phyloP scores from a whole-genome alignment of 306 rosid species.

The Dryas drummondii region DNA sequence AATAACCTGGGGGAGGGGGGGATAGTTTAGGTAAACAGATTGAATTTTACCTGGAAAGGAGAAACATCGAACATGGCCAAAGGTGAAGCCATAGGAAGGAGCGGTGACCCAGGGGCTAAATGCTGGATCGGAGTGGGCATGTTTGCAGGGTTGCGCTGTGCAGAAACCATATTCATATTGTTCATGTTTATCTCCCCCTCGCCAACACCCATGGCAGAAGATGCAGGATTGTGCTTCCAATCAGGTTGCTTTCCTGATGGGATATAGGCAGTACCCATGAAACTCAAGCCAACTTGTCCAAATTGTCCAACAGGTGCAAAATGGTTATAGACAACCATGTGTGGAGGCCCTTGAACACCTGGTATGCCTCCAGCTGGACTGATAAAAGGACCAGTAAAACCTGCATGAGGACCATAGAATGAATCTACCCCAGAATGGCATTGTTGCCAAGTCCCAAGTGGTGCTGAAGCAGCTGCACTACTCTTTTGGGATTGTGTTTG shows the following conservation, averaged over 20 bases:
- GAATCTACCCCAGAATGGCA: slow-evolving; percentile 93
- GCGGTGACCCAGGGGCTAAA: slow-evolving; percentile 97
- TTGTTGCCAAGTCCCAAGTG: slow-evolving; percentile 84
- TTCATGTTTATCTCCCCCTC: slow-evolving; percentile 77
- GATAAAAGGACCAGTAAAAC: slow-evolving; percentile 84
- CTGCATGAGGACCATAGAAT: slow-evolving; percentile 90
- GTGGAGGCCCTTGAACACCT: slow-evolving; percentile 94
- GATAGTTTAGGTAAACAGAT: neutral
- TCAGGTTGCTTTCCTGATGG: slow-evolving; percentile 97
- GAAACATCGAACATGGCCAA: slow-evolving; percentile 91
- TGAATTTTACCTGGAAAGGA: slow-evolving; percentile 76
- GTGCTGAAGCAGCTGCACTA: slow-evolving; percentile 53
- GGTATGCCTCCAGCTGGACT: slow-evolving; percentile 88
- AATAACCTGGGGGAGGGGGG: neutral
- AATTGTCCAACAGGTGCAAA: slow-evolving; percentile 95
- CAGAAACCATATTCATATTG: slow-evolving; percentile 61
- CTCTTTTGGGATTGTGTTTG: slow-evolving; percentile 70
- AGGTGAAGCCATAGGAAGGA: slow-evolving; percentile 87
- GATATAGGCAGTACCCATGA: slow-evolving; percentile 94
- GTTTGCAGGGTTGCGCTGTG: slow-evolving; percentile 65
- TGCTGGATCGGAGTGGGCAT: slow-evolving; percentile 76
- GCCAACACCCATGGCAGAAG: slow-evolving; percentile 55
- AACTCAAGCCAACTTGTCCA: slow-evolving; percentile 98
- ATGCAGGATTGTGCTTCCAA: slow-evolving; percentile 82
- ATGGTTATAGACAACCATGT: slow-evolving; percentile 98